Base-by-base conservation (phyloP, 192 early-diverging fungal species). In the Podila horticola region DNA sequence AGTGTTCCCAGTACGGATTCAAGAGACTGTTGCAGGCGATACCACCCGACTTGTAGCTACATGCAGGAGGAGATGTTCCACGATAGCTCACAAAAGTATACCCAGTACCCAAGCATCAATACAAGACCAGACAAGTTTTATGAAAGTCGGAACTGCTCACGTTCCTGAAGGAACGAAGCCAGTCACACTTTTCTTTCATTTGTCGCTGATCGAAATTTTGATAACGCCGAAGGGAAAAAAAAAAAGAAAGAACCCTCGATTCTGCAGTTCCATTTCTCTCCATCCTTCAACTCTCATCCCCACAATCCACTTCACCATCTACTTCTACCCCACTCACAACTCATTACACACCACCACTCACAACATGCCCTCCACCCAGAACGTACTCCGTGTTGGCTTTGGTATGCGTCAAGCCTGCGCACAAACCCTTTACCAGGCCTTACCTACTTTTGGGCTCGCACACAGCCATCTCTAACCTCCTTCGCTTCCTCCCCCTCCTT, bases 1-100 rank as follows among this genome's bases (percentile, higher is more conserved):
- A 90, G 70, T 86, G 86, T 24, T 55, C 74, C 3, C 89, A 90
- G 49, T 66, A 66, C 17, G 89, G 89, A 24, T 90, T 90, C 71
- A 67, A 69, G 62, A 38, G 65, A 19, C 36, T 87, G 19, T 19
- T 79, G 13, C 45, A 71, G 9, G 50, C 71, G 13, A 73, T 77
- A 71, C 62, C 64, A 17, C 48, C 50, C 3, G 67, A 57, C 2
- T 19, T 58, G 51, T 75, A 69, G 20, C 10, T 24, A 33, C 5
- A 60, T 22, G 7, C 11, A 17, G 13, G 41, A 45, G 4, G 3
- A 0, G 38, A 45, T 1, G 15, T 2, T 45, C 41, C 15, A 45
- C 1, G 4, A 45, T 45, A 4, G 41, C 4, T 3, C 20, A 28
- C 4, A 22, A 58, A 58, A 9, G 55, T 58, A 58, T 58, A 58